phyloP scores from a whole-genome alignment of 108 stramenopile species.

The Cyclostephanos tholiformis region DNA sequence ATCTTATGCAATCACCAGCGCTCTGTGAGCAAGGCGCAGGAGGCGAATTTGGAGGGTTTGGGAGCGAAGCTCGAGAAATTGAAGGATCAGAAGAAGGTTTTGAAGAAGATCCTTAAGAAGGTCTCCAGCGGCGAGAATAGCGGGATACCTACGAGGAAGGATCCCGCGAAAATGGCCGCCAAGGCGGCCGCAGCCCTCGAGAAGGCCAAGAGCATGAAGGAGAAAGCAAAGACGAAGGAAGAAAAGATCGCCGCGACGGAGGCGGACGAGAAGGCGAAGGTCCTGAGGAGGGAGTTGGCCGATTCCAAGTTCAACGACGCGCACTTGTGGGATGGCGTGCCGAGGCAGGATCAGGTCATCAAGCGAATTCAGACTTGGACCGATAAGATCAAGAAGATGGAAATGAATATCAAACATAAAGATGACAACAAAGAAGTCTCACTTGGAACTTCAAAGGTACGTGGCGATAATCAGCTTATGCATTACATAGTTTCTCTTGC shows the following conservation, averaged over 20 bases:
- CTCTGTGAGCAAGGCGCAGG: slow-evolving; percentile 96
- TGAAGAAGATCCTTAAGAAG: slow-evolving; percentile 79
- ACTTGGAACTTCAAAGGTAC: slow-evolving; percentile 88
- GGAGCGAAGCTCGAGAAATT: slow-evolving; percentile 79
- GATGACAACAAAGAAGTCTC: slow-evolving; percentile 99
- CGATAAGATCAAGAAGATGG: slow-evolving; percentile 88
- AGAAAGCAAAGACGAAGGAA: slow-evolving; percentile 91
- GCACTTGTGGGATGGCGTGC: slow-evolving; percentile 91
- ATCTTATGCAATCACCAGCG: slow-evolving; percentile 99
- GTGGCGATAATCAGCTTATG: background rate
- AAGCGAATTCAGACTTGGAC: slow-evolving; percentile 85
- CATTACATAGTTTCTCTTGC: no score
- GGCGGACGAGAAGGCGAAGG: slow-evolving; percentile 85
- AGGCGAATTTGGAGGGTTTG: slow-evolving; percentile 80
- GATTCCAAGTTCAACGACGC: slow-evolving; percentile 76
- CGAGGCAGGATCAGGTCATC: slow-evolving; percentile 81
- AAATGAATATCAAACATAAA: slow-evolving; percentile 95
- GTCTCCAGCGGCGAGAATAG: slow-evolving; percentile 68
- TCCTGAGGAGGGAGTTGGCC: slow-evolving; percentile 62
- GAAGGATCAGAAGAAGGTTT: slow-evolving; percentile 83
- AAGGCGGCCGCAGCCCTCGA: slow-evolving; percentile 68
- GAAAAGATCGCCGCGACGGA: slow-evolving; percentile 93
- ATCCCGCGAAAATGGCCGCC: slow-evolving; percentile 63
- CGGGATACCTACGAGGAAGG: slow-evolving; percentile 77
- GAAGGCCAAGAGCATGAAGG: slow-evolving; percentile 90